A percentile compares a stretch with the other conserved stretches of the same genome.
phyloP scores from a whole-genome alignment of 176 grass and related monocot genomes.

The Zoysia pacifica region DNA sequence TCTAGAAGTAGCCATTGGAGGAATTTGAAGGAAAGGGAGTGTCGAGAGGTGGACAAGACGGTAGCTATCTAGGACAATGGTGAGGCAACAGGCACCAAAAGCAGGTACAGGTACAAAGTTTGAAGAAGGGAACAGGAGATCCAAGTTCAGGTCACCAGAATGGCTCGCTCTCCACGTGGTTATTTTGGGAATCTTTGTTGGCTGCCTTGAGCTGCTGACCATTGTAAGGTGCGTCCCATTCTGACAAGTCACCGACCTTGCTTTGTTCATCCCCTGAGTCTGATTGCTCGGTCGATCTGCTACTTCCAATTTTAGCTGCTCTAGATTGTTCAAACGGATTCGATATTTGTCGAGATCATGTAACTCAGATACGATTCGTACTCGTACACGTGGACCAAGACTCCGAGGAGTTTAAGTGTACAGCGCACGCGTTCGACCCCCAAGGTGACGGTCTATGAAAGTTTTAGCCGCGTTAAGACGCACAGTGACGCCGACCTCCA shows the following conservation, averaged over 20 bases:
- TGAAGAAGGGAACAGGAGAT: slow-evolving; percentile 24
- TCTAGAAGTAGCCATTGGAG: slow-evolving; percentile 25
- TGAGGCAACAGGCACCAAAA: slow-evolving; percentile 45
- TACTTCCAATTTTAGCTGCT: not conserved
- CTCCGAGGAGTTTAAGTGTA: too few species aligned
- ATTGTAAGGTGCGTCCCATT: slow-evolving; percentile 44
- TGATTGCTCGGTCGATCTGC: slow-evolving; percentile 16
- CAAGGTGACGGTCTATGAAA: too few species aligned
- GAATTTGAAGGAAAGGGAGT: not conserved
- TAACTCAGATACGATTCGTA: too few species aligned
- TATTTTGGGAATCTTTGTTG: slow-evolving; percentile 36
- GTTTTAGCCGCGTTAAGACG: too few species aligned
- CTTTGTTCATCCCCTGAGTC: slow-evolving; percentile 15
- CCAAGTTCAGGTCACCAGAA: slow-evolving; percentile 15
- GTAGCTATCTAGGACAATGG: slow-evolving; percentile 50
- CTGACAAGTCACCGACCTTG: slow-evolving; percentile 25
- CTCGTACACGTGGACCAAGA: too few species aligned
- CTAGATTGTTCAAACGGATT: not conserved
- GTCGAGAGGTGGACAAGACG: slow-evolving; percentile 25
- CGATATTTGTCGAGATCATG: not conserved
- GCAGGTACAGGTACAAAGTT: slow-evolving; percentile 46
- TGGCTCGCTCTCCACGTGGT: not conserved
- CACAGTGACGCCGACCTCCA: too few species aligned
- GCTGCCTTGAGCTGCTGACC: slow-evolving; percentile 23
- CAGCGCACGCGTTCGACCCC: too few species aligned